phyloP scores from a whole-genome alignment of 352 stramenopile genomes.

The Globisporangium nodosum region DNA sequence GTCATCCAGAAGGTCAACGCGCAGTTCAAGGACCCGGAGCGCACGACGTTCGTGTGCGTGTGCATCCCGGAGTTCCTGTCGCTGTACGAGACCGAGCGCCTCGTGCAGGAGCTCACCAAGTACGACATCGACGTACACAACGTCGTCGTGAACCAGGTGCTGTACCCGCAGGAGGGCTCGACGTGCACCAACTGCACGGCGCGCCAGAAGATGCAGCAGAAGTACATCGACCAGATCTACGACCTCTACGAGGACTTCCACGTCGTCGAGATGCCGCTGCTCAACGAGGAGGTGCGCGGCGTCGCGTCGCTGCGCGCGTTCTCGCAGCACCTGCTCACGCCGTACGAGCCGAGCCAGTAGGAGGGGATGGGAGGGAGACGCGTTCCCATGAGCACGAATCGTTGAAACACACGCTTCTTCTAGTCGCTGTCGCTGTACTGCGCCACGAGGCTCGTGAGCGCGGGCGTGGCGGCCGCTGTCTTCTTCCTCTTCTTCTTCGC shows the following conservation, averaged over 20 bases:
- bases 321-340: conserved; percentile 93
- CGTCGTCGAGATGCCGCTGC: conserved; percentile 98
- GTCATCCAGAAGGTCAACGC: conserved; percentile 99
- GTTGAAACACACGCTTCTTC: neutral
- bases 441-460: conserved; percentile 57
- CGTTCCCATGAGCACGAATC: neutral
- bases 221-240: conserved; percentile 99
- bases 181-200: conserved; percentile 92
- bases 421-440: conserved; percentile 77
- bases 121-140: conserved; percentile 99
- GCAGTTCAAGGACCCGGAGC: conserved; percentile 97
- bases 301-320: conserved; percentile 93
- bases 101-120: conserved; percentile 99
- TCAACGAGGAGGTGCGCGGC: conserved; percentile 98
- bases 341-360: conserved; percentile 80
- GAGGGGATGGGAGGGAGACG: conserved; percentile 5
- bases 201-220: conserved; percentile 99
- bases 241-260: conserved; percentile 99
- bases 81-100: conserved; percentile 99
- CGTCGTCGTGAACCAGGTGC: conserved; percentile 99
- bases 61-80: conserved; percentile 99
- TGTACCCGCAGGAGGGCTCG: conserved; percentile 86
- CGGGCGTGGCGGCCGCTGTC: conserved; percentile 25
- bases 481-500: conserved; percentile 25
- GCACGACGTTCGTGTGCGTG: conserved; percentile 99